Evolutionary conservation across 306 rosid species (phyloP), one percentile per base, ranked within the genome.

Genomic region (Ceratonia siliqua): DNA sequence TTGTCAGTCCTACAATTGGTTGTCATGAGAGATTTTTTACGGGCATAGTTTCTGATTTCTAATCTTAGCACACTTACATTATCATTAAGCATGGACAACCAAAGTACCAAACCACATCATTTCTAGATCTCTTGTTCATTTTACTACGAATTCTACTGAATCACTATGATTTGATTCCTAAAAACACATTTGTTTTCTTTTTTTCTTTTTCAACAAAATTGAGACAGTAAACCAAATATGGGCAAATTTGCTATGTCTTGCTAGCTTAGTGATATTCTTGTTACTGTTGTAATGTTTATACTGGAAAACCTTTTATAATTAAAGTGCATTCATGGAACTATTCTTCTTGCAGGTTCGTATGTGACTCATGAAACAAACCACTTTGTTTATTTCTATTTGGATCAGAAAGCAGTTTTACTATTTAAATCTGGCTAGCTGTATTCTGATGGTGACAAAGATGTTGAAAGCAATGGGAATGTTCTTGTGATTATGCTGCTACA

Each of bases 281-380:
- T 6, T 65, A 39, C 66, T 65, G 14, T 24, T 58, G 66, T 17
- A 62, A 45, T 28, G 45, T 52, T 39, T 62, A 42, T 64, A 72
- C 56, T 35, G 77, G 32, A 41, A 46, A 30, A 17, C 55, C 28
- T 27, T 30, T 68, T 36, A 55, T 28, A 32, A 58, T 50, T 25
- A 4, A 67, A 78, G 66, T 18, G 50, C 81, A 45, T 54, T 56
- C 27, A 77, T 18, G 66, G 28, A 11, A 11, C 62, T 42, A 63
- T 78, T 57, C 49, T 55, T 58, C 56, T 42, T 78, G 77, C 93
- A 93, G 98, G 98, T 86, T 93, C 98, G 1, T 93, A 93, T 25
- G 98, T 93, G 88, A 93, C 98, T 74, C 98, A 93, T 62, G 98
- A 93, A 86, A 93, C 98, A 68, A 93, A 93, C 85, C 97, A 93